Evolutionary conservation across 176 grass and related monocot genomes (phyloP).

Genomic region (Rhynchospora tenuis): DNA sequence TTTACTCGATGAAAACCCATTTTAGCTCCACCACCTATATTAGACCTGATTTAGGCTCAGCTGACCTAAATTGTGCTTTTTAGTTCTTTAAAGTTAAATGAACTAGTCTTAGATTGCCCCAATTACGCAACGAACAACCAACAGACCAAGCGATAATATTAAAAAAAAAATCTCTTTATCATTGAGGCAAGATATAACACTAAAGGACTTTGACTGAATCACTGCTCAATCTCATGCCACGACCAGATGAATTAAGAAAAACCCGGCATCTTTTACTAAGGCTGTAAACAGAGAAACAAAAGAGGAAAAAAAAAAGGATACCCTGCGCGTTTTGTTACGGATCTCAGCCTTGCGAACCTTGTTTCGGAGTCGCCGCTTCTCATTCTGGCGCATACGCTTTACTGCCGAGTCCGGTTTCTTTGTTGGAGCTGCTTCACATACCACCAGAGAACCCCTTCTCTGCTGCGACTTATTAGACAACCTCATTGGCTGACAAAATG

Average conservation of each 20-base stretch:
- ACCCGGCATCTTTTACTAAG: background rate
- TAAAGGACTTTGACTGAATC: background rate
- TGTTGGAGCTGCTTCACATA: slow-evolving; percentile 29
- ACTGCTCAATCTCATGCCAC: background rate
- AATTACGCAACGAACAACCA: background rate
- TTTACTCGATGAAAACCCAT: background rate
- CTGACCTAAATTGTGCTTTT: background rate
- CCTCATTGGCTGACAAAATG: background rate
- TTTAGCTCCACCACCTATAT: background rate
- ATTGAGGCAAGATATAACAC: background rate
- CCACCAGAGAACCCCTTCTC: slow-evolving; percentile 21
- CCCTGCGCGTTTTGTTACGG: too few relatives aligned
- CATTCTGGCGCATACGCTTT: slow-evolving; percentile 41
- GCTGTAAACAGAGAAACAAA: background rate
- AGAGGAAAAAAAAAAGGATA: background rate
- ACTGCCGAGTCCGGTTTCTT: slow-evolving; percentile 39
- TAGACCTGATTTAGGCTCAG: background rate
- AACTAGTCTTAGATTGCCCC: background rate
- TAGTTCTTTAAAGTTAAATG: background rate
- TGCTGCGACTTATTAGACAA: background rate
- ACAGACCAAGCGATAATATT: too few relatives aligned
- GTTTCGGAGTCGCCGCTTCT: slow-evolving; percentile 34
- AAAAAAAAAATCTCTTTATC: background rate
- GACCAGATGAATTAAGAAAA: background rate
- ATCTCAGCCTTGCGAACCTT: too few relatives aligned